Evolutionary conservation across 441 rosid genomes (phyloP), one percentile per base, ranked within the genome.

Genomic region (Erysimum pusillum): DNA sequence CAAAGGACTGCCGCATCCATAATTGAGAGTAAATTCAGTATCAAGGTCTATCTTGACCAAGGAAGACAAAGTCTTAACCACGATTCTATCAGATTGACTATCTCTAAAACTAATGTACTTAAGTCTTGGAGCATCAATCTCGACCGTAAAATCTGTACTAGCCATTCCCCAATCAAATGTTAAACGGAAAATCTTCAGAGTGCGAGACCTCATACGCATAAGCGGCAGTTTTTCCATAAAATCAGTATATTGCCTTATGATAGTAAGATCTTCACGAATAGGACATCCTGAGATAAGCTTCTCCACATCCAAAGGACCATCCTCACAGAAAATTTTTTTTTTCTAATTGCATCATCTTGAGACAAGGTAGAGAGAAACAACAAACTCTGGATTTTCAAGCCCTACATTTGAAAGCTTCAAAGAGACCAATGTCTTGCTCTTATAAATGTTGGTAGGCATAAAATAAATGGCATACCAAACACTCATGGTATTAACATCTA

Each of bases 101-200:
- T 67, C 77, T 15, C 14, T 22, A 35, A 65, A 74, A 49, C 60
- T 58, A 67, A 75, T 0, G 17, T 36, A 67, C 67, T 67, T 58
- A 0, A 75, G 78, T 7, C 44, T 0, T 1, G 73, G 67, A 46
- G 61, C 61, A 44, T 67, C 68, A 28, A 75, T 49, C 65, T 64
- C 64, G 34, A 63, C 44, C 2, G 44, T 10, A 10, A 39, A 39
- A 39, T 41, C 9, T n/a, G 9, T n/a, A 45, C 20, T n/a, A 45
- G 3, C 51, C 51, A 45, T 45, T 0, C 1, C 9, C 51, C 51
- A 45, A n/a, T 45, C 9, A 45, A 45, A n/a, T 45, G 9, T n/a
- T 45, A 45, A 45, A 6, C 51, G 17, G 51, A 45, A 45, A 0
- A 0, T 45, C 9, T 45, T 45, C 51, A 45, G n/a, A 45, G 51